phyloP scores from a whole-genome alignment of 768 basidiomycete species.

The Mycena belliarum region DNA sequence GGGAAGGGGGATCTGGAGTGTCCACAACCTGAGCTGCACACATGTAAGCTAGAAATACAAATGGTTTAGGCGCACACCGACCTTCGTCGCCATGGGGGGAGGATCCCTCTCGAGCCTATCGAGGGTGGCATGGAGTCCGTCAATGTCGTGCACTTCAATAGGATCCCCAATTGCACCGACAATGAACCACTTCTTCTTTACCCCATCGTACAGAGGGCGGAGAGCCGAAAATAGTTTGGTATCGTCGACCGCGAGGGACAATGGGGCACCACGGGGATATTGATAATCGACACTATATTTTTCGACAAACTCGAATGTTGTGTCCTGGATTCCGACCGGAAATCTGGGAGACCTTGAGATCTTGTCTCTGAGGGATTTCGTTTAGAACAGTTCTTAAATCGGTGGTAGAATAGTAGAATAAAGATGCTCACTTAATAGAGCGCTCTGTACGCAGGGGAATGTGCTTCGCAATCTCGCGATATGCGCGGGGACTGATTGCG shows the following conservation, averaged over 20 bases:
- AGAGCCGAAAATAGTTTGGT: conserved; percentile 27
- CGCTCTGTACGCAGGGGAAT: conserved; percentile 13
- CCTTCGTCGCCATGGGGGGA: not conserved
- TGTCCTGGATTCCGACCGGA: not conserved
- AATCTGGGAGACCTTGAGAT: conserved; percentile 1
- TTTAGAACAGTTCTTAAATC: not conserved
- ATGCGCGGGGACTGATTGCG: conserved; percentile 22
- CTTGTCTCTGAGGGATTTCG: too few species aligned
- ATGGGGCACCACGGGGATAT: conserved; percentile 10
- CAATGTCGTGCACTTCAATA: conserved; percentile 16
- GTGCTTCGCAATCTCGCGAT: conserved; percentile 18
- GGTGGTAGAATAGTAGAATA: not conserved
- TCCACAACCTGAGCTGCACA: conserved; percentile 26
- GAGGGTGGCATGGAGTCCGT: not conserved
- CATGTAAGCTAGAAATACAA: not conserved
- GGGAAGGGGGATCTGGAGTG: conserved; percentile 28
- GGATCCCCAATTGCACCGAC: conserved; percentile 23
- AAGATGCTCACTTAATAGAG: conserved; percentile 15
- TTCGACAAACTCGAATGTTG: not conserved
- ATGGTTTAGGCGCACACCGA: not conserved
- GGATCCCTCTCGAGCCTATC: not conserved
- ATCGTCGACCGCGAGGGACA: conserved; percentile 31
- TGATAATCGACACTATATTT: conserved; percentile 5
- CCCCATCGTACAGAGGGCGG: conserved; percentile 19
- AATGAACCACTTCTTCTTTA: conserved; percentile 16